Evolutionary conservation across 1,284 basidiomycete species (phyloP), one percentile per base, ranked within the genome.

Genomic region (Mycena citricolor): DNA sequence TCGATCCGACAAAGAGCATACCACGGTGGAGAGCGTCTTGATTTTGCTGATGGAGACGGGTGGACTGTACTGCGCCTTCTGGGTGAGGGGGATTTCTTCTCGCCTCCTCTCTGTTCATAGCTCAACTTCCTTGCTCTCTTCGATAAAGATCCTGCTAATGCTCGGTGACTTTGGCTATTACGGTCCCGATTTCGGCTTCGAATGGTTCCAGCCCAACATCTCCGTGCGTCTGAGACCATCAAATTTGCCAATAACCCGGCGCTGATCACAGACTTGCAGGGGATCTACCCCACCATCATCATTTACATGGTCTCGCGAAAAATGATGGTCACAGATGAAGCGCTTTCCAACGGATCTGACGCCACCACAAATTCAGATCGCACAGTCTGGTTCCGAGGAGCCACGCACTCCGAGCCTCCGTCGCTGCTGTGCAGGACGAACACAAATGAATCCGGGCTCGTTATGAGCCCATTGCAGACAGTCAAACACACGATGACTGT

Each of bases 261-360:
- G 3, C 22, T 8, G 16, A 12, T 11, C 22, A 16, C 5, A 11
- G 13, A 20, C 4, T 14, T 8, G 5, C 12, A 51, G 49, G 44
- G 49, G 19, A 33, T 49, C 12, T 52, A 52, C 16, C 47, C 51
- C 1, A 52, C 51, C 6, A 39, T 49, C 13, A 49, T 52, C 4
- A 49, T 52, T 16, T 46, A 43, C 35, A 49, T 48, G 51, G 51
- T 49, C 19, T 51, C 49, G n/a, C 49, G 49, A 13, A 26, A 51
- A 24, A 47, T 47, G 49, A 51, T 44, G 49, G 24, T 51, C 26
- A 39, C 37, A 33, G 41, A 47, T 17, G 41, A 51, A 35, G 44
- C 36, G 24, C 33, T 51, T 16, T 22, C 31, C 41, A 3, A 23
- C 19, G 10, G 10, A 17, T 39, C 46, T 19, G 4, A 19, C 31